These are phyloP conservation scores for Obba rivulosa DNA, from an alignment of 768 basidiomycete genomes.

Conservation along the genomic window DNA sequence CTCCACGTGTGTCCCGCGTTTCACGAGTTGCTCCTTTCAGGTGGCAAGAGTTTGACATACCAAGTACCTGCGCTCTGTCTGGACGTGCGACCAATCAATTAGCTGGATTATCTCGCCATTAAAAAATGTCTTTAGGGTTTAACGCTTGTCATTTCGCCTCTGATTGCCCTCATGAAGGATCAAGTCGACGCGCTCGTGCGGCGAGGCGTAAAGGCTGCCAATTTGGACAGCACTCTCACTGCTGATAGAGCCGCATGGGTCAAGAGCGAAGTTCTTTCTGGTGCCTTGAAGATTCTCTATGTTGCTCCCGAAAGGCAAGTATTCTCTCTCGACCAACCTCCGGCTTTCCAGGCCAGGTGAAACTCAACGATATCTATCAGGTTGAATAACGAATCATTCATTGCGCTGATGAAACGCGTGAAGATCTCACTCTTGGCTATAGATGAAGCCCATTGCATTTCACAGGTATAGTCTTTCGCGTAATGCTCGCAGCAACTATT, in stretches of 20 bases:
- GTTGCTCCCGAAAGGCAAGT: conserved; percentile 40
- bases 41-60: conserved; percentile 35
- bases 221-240: conserved; percentile 33
- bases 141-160: conserved; percentile 86
- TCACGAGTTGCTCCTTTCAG: conserved; percentile 11
- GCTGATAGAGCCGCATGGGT: conserved; percentile 28
- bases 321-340: not conserved
- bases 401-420: conserved; percentile 37
- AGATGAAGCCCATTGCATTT: conserved; percentile 46
- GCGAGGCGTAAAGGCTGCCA: conserved; percentile 64
- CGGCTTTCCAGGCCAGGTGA: not conserved
- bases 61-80: conserved; percentile 38
- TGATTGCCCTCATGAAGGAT: conserved; percentile 86
- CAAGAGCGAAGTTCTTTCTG: conserved; percentile 30
- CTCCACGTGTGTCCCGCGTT: too few species aligned
- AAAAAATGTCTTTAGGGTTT: conserved; percentile 50
- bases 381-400: conserved; percentile 40
- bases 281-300: conserved; percentile 42
- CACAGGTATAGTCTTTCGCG: conserved; percentile 24
- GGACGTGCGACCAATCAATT: conserved; percentile 13
- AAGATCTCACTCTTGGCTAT: conserved; percentile 43
- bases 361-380: conserved; percentile 13
- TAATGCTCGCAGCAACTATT: not conserved
- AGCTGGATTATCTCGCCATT: not conserved
- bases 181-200: conserved; percentile 68